Percentiles rank a stretch among this genome's conserved stretches.
Conservation (phyloP, 2,329 filamentous ascomycete species). For the Alternaria longipes region DNA sequence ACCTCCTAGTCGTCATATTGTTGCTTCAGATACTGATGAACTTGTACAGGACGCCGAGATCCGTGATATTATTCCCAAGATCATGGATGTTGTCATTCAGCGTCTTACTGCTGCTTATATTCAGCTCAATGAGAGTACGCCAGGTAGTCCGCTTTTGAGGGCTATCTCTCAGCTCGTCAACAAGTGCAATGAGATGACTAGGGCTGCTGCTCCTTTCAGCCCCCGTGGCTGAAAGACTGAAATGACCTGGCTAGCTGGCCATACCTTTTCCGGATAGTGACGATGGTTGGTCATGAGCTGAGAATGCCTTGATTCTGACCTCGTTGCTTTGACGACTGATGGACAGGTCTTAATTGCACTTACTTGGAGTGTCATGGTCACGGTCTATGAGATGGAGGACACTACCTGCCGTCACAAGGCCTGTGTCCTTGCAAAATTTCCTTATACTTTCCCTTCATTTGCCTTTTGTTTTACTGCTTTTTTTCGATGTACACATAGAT, state of each 20-base stretch:
- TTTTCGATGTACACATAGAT: constrained; percentile 13
- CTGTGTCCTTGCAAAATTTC: too few species aligned
- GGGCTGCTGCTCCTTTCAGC: constrained; percentile 30
- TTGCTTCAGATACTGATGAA: constrained; percentile 23
- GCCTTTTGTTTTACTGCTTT: background rate
- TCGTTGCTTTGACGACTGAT: background rate
- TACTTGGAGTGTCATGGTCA: too few species aligned
- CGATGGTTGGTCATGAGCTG: constrained; percentile 34
- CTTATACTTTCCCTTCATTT: background rate
- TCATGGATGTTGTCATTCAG: constrained; percentile 67
- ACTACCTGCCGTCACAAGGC: too few species aligned
- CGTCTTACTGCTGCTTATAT: constrained; percentile 67
- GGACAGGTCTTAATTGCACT: too few species aligned
- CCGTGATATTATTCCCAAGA: constrained; percentile 64
- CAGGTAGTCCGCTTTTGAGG: constrained; percentile 62
- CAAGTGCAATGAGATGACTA: constrained; percentile 46
- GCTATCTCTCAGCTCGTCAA: constrained; percentile 59
- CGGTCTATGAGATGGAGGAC: too few species aligned
- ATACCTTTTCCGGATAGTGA: background rate
- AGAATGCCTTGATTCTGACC: constrained; percentile 34
- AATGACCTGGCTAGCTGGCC: too few species aligned
- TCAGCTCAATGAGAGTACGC: constrained; percentile 62
- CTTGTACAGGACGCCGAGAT: constrained; percentile 61
- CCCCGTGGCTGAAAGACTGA: constrained; percentile 19
- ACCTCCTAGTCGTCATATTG: background rate